Base-by-base conservation (phyloP, 1,284 basidiomycete genomes). In the Cutaneotrichosporon sp. region DNA sequence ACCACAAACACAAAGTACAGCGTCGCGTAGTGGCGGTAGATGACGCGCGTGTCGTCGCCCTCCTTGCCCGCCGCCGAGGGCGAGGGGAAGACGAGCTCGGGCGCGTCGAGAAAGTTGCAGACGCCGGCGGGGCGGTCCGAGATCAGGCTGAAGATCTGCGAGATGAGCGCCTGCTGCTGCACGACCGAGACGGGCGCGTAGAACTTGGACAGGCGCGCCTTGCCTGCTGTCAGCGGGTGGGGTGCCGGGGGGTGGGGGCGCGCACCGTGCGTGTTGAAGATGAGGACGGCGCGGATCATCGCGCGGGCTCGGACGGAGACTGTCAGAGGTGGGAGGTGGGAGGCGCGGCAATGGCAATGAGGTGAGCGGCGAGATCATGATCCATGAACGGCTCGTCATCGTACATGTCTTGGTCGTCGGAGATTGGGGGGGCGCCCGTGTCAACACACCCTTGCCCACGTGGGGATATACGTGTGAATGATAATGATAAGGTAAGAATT, bases 1-100 rank as follows among this genome's bases (percentile, higher is more conserved):
- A 98, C 94, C 8, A 98, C 90, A 76, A 98, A 95, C 72, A 97
- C 94, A 75, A 99, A 99, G 81, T 93, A 95, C 29, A 99, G 84
- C 2, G 95, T 99, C 2, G 95, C 95, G 77, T 97, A 97, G 79
- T 88, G 79, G 54, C 83, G 68, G 67, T 83, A 84, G 47, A 84
- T 81, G 59, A 84, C 78, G 50, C 81, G 69, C 42, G 79, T 72
- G 54, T 83, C 80, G 63, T 82, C 79, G 36, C 34, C 36, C 56
- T 58, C 56, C 64, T 70, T 71, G 10, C 68, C 71, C 64, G 72
- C 70, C 9, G n/a, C 31, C 20, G 54, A 56, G 3, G 53, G 2
- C 25, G 53, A 31, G 9, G 79, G 79, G 51, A 80, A 79, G 20
- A 76, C 71, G 18, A 95, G 83, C 77, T 94, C 92, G 13, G 92